Evolutionary conservation across 192 early-diverging fungal species (phyloP).

Genomic region (Backusella macrospora): DNA sequence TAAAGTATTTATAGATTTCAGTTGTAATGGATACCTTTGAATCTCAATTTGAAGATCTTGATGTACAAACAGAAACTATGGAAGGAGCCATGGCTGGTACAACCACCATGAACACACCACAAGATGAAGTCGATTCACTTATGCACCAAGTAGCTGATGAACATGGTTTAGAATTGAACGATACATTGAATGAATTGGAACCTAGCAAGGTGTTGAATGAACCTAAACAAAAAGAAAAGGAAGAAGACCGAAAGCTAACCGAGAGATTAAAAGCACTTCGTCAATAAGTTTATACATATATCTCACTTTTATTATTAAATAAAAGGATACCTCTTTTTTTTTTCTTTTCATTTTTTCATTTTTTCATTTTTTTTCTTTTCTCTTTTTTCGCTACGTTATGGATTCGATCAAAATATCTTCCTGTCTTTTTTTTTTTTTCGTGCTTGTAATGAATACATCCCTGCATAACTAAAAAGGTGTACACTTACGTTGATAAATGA

Average conservation of each 20-base stretch:
- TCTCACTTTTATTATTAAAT: neutral
- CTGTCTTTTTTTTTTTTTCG: neutral
- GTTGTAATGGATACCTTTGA: slow-evolving; percentile 97
- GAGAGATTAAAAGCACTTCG: slow-evolving; percentile 45
- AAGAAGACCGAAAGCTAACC: slow-evolving; percentile 44
- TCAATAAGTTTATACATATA: slow-evolving; percentile 25
- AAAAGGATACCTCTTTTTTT: slow-evolving; percentile 2
- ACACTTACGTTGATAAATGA: neutral
- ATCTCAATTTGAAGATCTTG: slow-evolving; percentile 90
- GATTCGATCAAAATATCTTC: too few species aligned
- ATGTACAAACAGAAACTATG: slow-evolving; percentile 96
- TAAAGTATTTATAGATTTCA: slow-evolving; percentile 67
- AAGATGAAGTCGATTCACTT: slow-evolving; percentile 86
- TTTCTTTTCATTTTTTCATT: too few species aligned
- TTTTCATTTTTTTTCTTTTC: too few species aligned
- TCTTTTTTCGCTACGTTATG: too few species aligned
- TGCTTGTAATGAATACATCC: too few species aligned
- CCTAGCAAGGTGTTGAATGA: slow-evolving; percentile 21
- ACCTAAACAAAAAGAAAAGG: slow-evolving; percentile 40
- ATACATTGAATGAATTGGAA: slow-evolving; percentile 53
- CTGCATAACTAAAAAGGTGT: too few species aligned
- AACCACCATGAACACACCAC: slow-evolving; percentile 83
- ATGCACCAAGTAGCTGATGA: slow-evolving; percentile 97
- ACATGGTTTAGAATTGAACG: slow-evolving; percentile 84
- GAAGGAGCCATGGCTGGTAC: slow-evolving; percentile 86